phyloP scores from a whole-genome alignment of 1,284 basidiomycete genomes.

The Cystobasidiaceae sp. region DNA sequence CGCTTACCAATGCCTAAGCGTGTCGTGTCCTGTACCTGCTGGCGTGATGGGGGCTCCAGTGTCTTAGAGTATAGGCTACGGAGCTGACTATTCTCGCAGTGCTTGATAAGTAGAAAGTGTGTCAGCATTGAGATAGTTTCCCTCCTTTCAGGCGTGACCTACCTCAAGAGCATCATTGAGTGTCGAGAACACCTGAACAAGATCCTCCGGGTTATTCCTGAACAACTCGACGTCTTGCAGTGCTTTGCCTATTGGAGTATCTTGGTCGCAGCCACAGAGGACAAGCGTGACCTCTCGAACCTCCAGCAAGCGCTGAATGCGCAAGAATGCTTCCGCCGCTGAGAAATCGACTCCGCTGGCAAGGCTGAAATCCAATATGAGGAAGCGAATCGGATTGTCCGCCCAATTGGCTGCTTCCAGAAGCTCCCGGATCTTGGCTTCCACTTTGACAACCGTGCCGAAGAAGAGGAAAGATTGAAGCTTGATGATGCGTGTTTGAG shows the following conservation, averaged over 20 bases:
- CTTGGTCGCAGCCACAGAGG: slow-evolving; percentile 67
- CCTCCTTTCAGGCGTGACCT: too few relatives aligned
- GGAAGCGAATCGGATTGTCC: slow-evolving; percentile 77
- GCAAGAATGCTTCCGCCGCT: slow-evolving; percentile 88
- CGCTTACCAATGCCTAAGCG: slow-evolving; percentile 55
- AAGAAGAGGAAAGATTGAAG: slow-evolving; percentile 95
- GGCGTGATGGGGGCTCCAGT: slow-evolving; percentile 34
- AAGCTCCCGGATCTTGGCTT: slow-evolving; percentile 60
- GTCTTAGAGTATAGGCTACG: slow-evolving; percentile 46
- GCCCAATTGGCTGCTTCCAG: slow-evolving; percentile 71
- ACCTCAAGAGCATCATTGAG: slow-evolving; percentile 90
- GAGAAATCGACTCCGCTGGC: slow-evolving; percentile 91
- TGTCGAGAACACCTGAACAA: slow-evolving; percentile 74
- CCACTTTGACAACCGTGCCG: slow-evolving; percentile 53
- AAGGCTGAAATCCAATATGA: slow-evolving; percentile 76
- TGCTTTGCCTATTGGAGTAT: slow-evolving; percentile 63
- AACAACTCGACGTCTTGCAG: slow-evolving; percentile 70
- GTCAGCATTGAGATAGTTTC: slow-evolving; percentile 51
- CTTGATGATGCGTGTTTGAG: slow-evolving; percentile 82
- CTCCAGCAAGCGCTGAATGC: slow-evolving; percentile 75
- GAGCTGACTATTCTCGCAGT: slow-evolving; percentile 48
- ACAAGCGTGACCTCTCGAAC: slow-evolving; percentile 76
- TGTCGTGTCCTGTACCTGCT: slow-evolving; percentile 41
- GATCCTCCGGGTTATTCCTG: slow-evolving; percentile 56
- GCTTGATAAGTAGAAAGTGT: slow-evolving; percentile 50